These are phyloP conservation scores for Auricularia heimuer DNA, from an alignment of 768 basidiomycete species.

Conservation along the genomic window DNA sequence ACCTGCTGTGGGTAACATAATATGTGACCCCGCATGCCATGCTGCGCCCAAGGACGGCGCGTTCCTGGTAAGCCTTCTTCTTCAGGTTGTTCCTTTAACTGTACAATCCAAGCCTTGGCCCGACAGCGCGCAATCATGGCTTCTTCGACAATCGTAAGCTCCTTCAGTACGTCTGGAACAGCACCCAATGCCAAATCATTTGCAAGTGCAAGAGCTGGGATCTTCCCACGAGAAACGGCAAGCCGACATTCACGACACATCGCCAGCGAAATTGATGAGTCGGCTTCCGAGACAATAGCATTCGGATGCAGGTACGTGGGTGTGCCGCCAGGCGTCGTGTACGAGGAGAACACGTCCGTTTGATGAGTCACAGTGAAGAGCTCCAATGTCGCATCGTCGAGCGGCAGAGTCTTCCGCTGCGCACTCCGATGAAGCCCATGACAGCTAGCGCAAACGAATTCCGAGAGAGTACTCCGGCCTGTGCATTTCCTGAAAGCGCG, in stretches of 20 bases:
- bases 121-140: slow-evolving; percentile 29
- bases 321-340: background rate
- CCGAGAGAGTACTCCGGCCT: background rate
- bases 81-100: slow-evolving; percentile 20
- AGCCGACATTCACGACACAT: background rate
- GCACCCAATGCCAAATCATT: slow-evolving; percentile 23
- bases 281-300: background rate
- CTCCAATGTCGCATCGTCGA: background rate
- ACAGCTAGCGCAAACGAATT: background rate
- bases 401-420: background rate
- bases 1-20: too few species aligned
- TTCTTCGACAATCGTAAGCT: slow-evolving; percentile 30
- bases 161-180: slow-evolving; percentile 20
- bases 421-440: background rate
- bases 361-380: background rate
- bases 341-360: background rate
- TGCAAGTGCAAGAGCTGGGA: slow-evolving; percentile 16
- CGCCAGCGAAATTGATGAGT: background rate
- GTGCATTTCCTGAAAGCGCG: background rate
- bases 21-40: slow-evolving; percentile 6
- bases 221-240: background rate
- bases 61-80: background rate
- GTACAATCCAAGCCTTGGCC: slow-evolving; percentile 26
- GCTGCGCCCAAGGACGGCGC: background rate
- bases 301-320: background rate